These are phyloP conservation scores for Phytophthora hybrid DNA, from an alignment of 352 stramenopile genomes.

Conservation along the genomic window DNA sequence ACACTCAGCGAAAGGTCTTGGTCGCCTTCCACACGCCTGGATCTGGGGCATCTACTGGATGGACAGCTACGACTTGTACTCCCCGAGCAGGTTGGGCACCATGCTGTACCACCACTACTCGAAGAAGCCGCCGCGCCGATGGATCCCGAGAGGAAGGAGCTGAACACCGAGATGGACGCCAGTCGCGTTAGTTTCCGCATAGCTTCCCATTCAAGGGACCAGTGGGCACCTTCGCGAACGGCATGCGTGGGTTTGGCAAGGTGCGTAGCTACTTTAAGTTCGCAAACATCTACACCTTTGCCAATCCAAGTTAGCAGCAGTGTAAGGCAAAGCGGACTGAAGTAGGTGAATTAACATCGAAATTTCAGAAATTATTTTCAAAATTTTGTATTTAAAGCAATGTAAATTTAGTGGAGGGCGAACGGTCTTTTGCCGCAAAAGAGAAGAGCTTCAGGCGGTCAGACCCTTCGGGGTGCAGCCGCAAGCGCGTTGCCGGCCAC, in stretches of 20 bases:
- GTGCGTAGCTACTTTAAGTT: conserved; percentile 67
- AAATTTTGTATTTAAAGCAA: too few relatives aligned
- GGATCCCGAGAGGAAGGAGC: conserved; percentile 41
- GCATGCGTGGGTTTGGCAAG: conserved; percentile 56
- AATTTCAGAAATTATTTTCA: too few relatives aligned
- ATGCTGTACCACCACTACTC: conserved; percentile 81
- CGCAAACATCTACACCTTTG: too few relatives aligned
- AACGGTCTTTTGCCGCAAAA: too few relatives aligned
- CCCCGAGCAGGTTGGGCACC: conserved; percentile 51
- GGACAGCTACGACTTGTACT: conserved; percentile 75
- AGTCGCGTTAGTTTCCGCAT: conserved; percentile 63
- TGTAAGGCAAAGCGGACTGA: too few relatives aligned
- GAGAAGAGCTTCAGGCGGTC: too few relatives aligned
- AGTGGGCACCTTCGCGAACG: conserved; percentile 58
- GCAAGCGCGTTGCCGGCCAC: too few relatives aligned
- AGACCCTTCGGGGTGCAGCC: too few relatives aligned
- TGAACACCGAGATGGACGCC: conserved; percentile 50
- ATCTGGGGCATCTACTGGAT: conserved; percentile 74
- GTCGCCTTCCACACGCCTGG: conserved; percentile 83
- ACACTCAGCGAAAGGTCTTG: conserved; percentile 67
- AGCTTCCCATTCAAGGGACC: conserved; percentile 60
- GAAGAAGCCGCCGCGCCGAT: conserved; percentile 56
- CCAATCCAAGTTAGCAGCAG: too few relatives aligned
- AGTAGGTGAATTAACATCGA: too few relatives aligned
- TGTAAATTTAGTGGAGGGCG: too few relatives aligned